These are phyloP conservation scores for Yamadazyma paraphyllophila DNA, from an alignment of 805 yeast species.

Conservation along the genomic window DNA sequence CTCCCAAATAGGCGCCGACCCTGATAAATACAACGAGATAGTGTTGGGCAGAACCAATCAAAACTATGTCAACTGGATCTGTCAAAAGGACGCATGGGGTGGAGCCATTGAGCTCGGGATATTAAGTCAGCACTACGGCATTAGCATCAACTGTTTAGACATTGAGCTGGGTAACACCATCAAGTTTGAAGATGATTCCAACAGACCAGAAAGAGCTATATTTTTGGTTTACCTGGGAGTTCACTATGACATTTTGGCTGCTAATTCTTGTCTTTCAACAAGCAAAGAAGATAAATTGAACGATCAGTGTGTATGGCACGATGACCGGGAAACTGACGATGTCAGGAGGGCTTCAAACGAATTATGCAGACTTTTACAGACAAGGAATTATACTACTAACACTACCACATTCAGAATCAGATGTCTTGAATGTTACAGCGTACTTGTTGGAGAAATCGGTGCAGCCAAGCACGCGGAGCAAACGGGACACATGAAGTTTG, in stretches of 20 bases:
- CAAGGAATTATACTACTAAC: constrained; percentile 61
- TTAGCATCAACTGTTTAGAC: constrained; percentile 61
- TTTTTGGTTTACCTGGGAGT: constrained; percentile 64
- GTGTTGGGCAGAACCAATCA: constrained; percentile 51
- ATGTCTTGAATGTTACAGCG: constrained; percentile 54
- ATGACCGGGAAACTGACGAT: constrained; percentile 28
- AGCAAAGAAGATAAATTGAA: constrained; percentile 21
- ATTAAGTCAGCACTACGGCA: constrained; percentile 48
- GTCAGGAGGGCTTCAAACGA: constrained; percentile 12
- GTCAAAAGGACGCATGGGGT: constrained; percentile 66
- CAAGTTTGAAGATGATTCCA: constrained; percentile 44
- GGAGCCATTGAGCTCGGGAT: constrained; percentile 78
- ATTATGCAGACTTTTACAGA: constrained; percentile 46
- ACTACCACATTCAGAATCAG: constrained; percentile 55
- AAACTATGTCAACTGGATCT: constrained; percentile 62
- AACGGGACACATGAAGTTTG: constrained; percentile 62
- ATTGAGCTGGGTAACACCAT: constrained; percentile 60
- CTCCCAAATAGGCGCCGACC: constrained; percentile 38
- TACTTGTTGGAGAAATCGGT: constrained; percentile 60
- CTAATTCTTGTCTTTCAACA: constrained; percentile 19
- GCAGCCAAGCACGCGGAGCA: constrained; percentile 62
- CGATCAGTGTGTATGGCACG: constrained; percentile 44
- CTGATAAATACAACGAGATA: constrained; percentile 48
- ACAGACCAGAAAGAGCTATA: constrained; percentile 40
- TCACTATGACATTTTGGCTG: constrained; percentile 60